Conservation (phyloP, 768 basidiomycete genomes). For the Pleurotus cornucopiae region DNA sequence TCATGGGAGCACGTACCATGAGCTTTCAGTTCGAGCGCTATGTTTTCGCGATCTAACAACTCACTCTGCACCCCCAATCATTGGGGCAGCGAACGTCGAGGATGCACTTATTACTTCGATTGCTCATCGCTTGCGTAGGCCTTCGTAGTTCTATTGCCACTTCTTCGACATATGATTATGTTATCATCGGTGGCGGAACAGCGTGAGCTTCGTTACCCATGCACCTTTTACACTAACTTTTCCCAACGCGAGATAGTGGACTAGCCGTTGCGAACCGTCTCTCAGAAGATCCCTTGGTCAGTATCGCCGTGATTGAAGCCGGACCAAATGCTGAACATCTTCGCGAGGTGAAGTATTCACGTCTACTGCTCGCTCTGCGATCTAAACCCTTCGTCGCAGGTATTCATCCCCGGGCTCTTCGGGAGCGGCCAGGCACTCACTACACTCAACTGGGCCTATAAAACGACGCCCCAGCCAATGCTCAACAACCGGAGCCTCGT, state of each 20-base stretch:
- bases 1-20: no score
- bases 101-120: no score
- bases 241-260: constrained; percentile 17
- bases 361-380: not conserved
- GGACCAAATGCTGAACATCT: constrained; percentile 31
- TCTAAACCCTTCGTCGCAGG: constrained; percentile 12
- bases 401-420: constrained; percentile 26
- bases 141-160: no score
- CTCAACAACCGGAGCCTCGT: constrained; percentile 33
- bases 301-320: constrained; percentile 32
- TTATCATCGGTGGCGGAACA: constrained; percentile 30
- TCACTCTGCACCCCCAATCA: no score
- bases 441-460: constrained; percentile 47
- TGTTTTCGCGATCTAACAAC: no score
- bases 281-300: constrained; percentile 23
- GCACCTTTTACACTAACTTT: not conserved
- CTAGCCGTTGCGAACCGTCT: constrained; percentile 31
- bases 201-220: constrained; percentile 16
- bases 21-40: no score
- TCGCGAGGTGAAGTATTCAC: constrained; percentile 25
- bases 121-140: no score
- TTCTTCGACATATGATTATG: constrained; percentile 20
- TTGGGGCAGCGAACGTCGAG: no score
- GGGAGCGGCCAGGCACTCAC: constrained; percentile 26
- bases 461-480: constrained; percentile 37